A percentile compares a stretch with the other conserved stretches of the same genome.
phyloP scores from a whole-genome alignment of 73 alveolate genomes.

The Stentor coeruleus region DNA sequence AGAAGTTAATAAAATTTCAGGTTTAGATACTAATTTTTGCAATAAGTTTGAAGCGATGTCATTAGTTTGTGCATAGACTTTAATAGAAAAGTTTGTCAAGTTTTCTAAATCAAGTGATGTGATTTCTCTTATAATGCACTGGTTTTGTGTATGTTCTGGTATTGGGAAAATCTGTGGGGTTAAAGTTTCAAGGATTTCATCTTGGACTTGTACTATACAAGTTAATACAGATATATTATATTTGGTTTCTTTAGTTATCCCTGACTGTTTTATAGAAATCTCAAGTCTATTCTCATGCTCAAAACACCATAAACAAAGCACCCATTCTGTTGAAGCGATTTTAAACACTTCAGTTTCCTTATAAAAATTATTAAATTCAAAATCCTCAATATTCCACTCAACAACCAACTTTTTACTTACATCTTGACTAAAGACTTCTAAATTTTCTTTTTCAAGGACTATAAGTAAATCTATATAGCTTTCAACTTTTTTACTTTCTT shows the following conservation, averaged over 20 bases:
- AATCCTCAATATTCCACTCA: neutral
- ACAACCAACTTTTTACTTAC: neutral
- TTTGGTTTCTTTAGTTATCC: neutral
- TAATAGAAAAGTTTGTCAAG: neutral
- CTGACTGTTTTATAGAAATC: slow-evolving; percentile 13
- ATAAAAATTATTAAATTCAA: slow-evolving; percentile 15
- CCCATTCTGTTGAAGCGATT: neutral
- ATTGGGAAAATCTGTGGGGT: neutral
- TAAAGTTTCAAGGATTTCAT: neutral
- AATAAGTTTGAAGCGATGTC: neutral
- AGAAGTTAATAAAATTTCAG: neutral
- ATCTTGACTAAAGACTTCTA: neutral
- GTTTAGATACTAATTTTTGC: neutral
- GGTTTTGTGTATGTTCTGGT: neutral
- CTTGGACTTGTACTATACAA: neutral
- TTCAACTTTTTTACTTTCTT: neutral
- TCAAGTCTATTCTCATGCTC: slow-evolving; percentile 22
- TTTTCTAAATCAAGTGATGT: neutral
- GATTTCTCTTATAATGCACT: neutral
- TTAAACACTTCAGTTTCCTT: slow-evolving; percentile 1
- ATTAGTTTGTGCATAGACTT: neutral
- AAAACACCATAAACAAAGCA: neutral
- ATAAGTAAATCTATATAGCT: neutral
- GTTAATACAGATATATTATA: neutral
- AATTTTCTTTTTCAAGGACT: neutral